These are phyloP conservation scores for Neurospora sp. DNA, from an alignment of 495 filamentous ascomycete genomes.

Conservation along the genomic window DNA sequence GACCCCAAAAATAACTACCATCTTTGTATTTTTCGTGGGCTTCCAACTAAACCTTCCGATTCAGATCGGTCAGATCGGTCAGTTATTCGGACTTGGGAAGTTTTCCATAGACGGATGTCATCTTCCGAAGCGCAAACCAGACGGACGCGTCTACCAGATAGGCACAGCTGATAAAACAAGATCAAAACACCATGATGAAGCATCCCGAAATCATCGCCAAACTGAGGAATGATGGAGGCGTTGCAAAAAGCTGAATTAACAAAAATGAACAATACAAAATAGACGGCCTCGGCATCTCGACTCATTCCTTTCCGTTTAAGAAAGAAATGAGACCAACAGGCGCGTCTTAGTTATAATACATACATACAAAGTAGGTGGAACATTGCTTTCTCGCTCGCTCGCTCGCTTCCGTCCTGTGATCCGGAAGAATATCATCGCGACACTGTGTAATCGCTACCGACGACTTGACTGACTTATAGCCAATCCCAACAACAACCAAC, in stretches of 20 bases:
- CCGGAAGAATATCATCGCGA: background rate
- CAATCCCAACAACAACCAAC: background rate
- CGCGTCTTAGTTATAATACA: background rate
- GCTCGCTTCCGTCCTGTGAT: background rate
- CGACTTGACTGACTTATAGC: background rate
- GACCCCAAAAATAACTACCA: background rate
- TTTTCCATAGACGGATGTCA: background rate
- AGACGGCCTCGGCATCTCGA: background rate
- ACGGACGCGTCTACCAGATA: background rate
- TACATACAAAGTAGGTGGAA: background rate
- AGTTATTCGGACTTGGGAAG: background rate
- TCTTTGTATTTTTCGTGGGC: background rate
- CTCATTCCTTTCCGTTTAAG: background rate
- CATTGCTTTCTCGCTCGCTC: background rate
- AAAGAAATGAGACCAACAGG: background rate
- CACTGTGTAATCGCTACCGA: background rate
- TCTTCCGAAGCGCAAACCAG: background rate
- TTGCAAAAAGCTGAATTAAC: background rate
- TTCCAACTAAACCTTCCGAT: background rate
- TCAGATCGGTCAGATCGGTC: background rate
- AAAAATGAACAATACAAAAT: background rate
- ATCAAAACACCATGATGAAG: background rate
- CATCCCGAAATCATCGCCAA: background rate
- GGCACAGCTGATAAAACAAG: no score
- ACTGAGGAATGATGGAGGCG: background rate